Base-by-base conservation (phyloP, 2,329 filamentous ascomycete species). In the Fusarium ramigenum region DNA sequence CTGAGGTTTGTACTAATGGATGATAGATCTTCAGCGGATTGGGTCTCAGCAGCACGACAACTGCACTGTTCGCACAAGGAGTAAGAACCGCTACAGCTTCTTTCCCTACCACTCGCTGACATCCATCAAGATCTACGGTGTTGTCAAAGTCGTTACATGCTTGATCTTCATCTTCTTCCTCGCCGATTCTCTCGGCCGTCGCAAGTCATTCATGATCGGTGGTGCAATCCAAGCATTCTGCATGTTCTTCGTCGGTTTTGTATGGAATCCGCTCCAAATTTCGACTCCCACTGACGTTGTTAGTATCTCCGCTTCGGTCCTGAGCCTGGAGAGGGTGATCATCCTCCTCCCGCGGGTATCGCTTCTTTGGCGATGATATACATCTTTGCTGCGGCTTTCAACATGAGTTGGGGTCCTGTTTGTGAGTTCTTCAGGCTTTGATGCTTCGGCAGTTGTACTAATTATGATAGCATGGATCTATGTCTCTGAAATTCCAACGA, bases 51-150 rank as follows among this genome's bases (percentile, higher is more conserved):
- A 78, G 78, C 7, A 88, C 86, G 6, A 80, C 85, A 25, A 86
- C 86, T n/a, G 87, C 87, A 28, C 86, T 93, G 10, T 91, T 93
- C 77, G 90, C 91, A 4, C 92, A 91, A 1, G 91, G 91, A 21
- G 87, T 93, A 49, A 40, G 63, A 4, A 2, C 2, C 3, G 21
- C 12, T n/a, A 18, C 7, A 18, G 3, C 2, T 6, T 16, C 5
- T 11, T 2, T 14, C 10, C 19, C 6, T 2, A 4, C 4, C 3
- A n/a, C 1, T 7, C 0, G 28, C 32, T 68, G 4, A 68, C 19
- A 30, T 0, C 18, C 1, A 19, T 0, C 4, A 30, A 68, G 63
- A 70, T 69, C 70, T 93, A 92, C 76, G 91, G 91, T 11, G 86
- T 92, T 44, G 88, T 92, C 42, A 93, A 93, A 78, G 90, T 91